phyloP scores from a whole-genome alignment of 345 rosid species.

The Combretum micranthum region DNA sequence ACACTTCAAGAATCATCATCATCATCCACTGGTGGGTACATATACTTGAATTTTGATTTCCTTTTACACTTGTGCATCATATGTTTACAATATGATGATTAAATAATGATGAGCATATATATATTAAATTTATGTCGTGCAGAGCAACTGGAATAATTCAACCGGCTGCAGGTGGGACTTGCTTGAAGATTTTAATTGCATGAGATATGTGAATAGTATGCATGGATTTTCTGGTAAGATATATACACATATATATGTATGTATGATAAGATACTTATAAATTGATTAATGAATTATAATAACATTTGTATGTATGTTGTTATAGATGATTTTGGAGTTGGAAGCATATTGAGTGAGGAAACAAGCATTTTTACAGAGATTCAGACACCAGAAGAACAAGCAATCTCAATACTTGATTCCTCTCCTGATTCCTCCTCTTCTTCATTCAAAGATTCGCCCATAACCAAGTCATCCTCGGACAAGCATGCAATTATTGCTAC shows the following conservation, averaged over 20 bases:
- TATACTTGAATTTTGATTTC: no score
- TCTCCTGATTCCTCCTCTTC: constrained; percentile 32
- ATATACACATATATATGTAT: background rate
- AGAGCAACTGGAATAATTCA: constrained; percentile 44
- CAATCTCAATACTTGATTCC: constrained; percentile 10
- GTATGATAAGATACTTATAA: background rate
- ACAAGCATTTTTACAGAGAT: constrained; percentile 28
- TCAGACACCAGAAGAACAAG: constrained; percentile 35
- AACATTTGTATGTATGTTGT: background rate
- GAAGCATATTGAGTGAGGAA: constrained; percentile 34
- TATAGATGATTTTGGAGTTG: constrained; percentile 1
- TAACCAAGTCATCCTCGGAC: constrained; percentile 15
- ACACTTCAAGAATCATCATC: background rate
- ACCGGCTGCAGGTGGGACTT: constrained; percentile 33
- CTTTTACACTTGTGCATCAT: no score
- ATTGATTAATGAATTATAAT: no score
- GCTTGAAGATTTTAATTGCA: constrained; percentile 47
- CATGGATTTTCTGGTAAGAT: constrained; percentile 33
- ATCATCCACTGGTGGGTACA: constrained; percentile 9
- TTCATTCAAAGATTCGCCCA: constrained; percentile 27
- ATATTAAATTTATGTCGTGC: constrained; percentile 11
- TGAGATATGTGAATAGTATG: constrained; percentile 24
- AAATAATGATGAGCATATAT: no score
- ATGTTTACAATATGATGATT: no score
- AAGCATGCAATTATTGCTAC: constrained; percentile 9